Base-by-base conservation (phyloP, 208 protist genomes). In the Acanthamoeba triangularis region DNA sequence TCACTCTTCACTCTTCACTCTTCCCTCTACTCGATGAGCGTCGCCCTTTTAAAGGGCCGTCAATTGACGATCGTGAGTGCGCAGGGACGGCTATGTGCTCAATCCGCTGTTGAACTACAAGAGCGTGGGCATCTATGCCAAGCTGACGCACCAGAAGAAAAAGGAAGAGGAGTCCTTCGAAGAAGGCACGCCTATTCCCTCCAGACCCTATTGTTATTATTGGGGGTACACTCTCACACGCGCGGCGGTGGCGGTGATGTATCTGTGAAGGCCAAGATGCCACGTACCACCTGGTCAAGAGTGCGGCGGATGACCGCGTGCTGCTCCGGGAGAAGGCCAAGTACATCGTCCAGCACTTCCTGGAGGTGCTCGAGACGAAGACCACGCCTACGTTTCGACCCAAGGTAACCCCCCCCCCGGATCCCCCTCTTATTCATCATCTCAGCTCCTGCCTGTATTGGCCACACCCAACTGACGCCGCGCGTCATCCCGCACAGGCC, bases 101-200 rank as follows among this genome's bases (percentile, higher is more conserved):
- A 92, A 92, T 25, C 59, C 63, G 11, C 25, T 92, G 85, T 16
- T 76, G 7, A 92, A 92, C 61, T 92, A 92, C 85, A 67, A 54
- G 35, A 92, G 85, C 61, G 85, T 92, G 18, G 85, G 85, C 37
- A 92, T 74, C 63, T 74, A 76, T 37, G 85, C 85, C 85, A 92
- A 54, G 63, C 59, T 92, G 2, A 49, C 37, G 16, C 63, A 28
- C n/a, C 11, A 54, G 25, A 92, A n/a, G 61, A 52, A 41, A 3
- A 56, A 92, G 18, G 28, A 92, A 10, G 28, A 76, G 59, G 37
- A 25, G 35, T 49, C 28, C 14, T 87, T 87, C 33, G 78, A 87
- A 33, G n/a, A 87, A 61, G 78, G 78, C 63, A 63, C 35, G 72
- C 0, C 33, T 0, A 44, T 10, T 69, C 20, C 23, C 28, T 67